A percentile compares a stretch with the other conserved stretches of the same genome.
Conservation (phyloP, 2,329 filamentous ascomycete genomes). For the Penicillium olsonii region DNA sequence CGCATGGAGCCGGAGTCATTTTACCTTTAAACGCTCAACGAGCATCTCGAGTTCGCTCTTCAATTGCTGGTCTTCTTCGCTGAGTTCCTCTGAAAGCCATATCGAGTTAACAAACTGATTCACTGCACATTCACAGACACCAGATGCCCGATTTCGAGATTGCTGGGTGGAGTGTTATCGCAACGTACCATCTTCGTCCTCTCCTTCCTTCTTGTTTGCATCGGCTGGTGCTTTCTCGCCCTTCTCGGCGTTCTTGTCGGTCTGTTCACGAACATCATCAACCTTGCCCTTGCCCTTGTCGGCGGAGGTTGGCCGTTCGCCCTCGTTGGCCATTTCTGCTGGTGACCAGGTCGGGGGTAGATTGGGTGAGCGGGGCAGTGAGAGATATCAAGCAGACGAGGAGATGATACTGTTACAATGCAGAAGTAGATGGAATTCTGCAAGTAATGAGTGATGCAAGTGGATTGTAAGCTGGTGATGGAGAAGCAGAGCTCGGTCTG, state of each 20-base stretch:
- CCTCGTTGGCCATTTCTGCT: slow-evolving; percentile 83
- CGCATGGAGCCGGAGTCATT: slow-evolving; percentile 17
- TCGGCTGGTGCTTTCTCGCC: slow-evolving; percentile 71
- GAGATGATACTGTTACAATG: slow-evolving; percentile 11
- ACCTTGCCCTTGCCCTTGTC: slow-evolving; percentile 98
- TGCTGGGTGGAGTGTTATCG: slow-evolving; percentile 4
- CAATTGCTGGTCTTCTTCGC: slow-evolving; percentile 95
- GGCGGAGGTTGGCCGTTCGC: slow-evolving; percentile 76
- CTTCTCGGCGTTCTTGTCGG: slow-evolving; percentile 58
- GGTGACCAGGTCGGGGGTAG: slow-evolving; percentile 28
- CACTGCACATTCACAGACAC: slow-evolving; percentile 26
- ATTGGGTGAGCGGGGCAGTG: slow-evolving; percentile 9
- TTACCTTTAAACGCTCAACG: slow-evolving; percentile 87
- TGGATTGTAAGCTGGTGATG: slow-evolving; percentile 30
- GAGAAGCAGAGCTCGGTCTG: slow-evolving; percentile 26
- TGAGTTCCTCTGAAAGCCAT: slow-evolving; percentile 78
- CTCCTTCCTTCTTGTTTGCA: slow-evolving; percentile 73
- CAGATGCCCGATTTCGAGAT: slow-evolving; percentile 12
- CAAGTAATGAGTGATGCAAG: slow-evolving; percentile 21
- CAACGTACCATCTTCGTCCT: slow-evolving; percentile 59
- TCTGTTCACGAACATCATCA: slow-evolving; percentile 64
- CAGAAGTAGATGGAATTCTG: slow-evolving; percentile 18
- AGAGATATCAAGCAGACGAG: slow-evolving; percentile 3
- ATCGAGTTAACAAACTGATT: slow-evolving; percentile 23
- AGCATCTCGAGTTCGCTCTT: slow-evolving; percentile 98